phyloP scores from a whole-genome alignment of 23 red algal species.

The Gracilaria gracilis region DNA sequence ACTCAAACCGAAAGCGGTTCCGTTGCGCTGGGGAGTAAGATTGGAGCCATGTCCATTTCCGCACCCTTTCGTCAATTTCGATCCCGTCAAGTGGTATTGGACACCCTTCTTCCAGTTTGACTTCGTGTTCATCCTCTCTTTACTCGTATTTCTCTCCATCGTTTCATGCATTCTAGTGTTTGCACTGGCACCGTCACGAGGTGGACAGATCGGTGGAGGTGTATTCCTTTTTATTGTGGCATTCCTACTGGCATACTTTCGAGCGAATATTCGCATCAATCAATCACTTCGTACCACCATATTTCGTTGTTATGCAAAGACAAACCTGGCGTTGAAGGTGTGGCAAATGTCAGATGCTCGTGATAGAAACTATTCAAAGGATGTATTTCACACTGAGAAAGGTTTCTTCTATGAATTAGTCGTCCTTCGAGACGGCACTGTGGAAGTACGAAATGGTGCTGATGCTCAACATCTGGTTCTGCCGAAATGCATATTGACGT shows the following conservation, averaged over 20 bases:
- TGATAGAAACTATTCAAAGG: not conserved
- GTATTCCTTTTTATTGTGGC: not conserved
- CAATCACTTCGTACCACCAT: not conserved
- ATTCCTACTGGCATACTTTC: not conserved
- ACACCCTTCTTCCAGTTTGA: not conserved
- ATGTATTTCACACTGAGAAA: constrained; percentile 6
- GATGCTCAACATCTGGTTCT: too few species aligned
- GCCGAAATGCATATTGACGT: too few species aligned
- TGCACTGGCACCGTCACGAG: not conserved
- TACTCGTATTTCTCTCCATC: not conserved
- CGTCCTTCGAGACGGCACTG: not conserved
- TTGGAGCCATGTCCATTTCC: not conserved
- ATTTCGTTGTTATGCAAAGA: constrained; percentile 16
- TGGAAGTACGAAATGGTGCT: not conserved
- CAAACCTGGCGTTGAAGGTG: not conserved
- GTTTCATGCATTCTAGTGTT: not conserved
- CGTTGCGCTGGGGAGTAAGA: not conserved
- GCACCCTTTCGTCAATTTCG: not conserved
- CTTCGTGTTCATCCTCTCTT: not conserved
- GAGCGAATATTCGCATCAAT: not conserved
- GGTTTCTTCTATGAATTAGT: not conserved
- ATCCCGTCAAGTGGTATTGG: not conserved
- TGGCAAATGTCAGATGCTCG: not conserved
- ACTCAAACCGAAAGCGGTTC: not conserved
- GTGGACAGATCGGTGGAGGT: not conserved